phyloP scores from a whole-genome alignment of 2,329 filamentous ascomycete genomes.

The Nannizziopsis arthrosporioides region DNA sequence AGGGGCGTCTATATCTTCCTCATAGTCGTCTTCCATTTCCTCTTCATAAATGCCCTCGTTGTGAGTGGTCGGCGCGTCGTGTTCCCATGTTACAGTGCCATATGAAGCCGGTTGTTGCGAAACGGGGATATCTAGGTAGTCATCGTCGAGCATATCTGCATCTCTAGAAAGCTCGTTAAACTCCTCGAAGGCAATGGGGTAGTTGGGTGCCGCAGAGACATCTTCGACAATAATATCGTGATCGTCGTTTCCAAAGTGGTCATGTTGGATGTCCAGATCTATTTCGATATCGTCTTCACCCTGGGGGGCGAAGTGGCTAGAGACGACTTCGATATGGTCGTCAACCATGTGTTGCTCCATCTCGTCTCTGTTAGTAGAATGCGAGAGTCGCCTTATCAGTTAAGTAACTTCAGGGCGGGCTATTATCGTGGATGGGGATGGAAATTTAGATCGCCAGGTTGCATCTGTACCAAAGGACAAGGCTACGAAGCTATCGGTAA shows the following conservation, averaged over 20 bases:
- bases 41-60: slow-evolving; percentile 22
- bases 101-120: slow-evolving; percentile 14
- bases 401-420: not conserved
- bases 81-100: no score
- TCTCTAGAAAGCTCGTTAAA: slow-evolving; percentile 26
- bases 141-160: slow-evolving; percentile 39
- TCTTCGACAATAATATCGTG: slow-evolving; percentile 48
- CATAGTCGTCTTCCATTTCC: slow-evolving; percentile 33
- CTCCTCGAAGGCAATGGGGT: slow-evolving; percentile 23
- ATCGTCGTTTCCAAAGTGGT: slow-evolving; percentile 36
- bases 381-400: not conserved
- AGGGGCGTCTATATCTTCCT: slow-evolving; percentile 25
- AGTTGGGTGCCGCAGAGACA: slow-evolving; percentile 30
- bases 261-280: slow-evolving; percentile 42
- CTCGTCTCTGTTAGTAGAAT: slow-evolving; percentile 7
- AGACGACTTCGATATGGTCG: slow-evolving; percentile 36
- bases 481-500: no score
- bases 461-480: no score
- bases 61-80: no score
- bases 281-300: slow-evolving; percentile 40
- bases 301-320: slow-evolving; percentile 30
- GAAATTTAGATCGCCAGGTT: not conserved
- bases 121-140: slow-evolving; percentile 19
- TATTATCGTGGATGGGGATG: not conserved
- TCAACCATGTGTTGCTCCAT: slow-evolving; percentile 32